These are phyloP conservation scores for Pestalotiopsis sp. DNA, from an alignment of 2,329 filamentous ascomycete genomes.

Conservation along the genomic window DNA sequence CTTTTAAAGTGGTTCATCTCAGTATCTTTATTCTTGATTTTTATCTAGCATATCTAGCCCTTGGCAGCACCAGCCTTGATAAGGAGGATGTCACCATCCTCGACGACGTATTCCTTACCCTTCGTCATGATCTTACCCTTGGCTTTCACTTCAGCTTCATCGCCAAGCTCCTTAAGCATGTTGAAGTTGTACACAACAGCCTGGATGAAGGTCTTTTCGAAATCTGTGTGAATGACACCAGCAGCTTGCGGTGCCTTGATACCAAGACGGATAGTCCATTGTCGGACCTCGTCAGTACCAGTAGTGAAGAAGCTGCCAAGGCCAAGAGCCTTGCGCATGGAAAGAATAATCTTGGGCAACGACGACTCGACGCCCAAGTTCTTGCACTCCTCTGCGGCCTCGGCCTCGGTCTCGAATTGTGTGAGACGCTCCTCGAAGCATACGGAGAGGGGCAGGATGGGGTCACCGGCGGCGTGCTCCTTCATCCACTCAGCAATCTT, in stretches of 20 bases:
- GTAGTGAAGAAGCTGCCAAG: constrained; percentile 97
- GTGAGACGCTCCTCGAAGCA: constrained; percentile 91
- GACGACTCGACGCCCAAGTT: constrained; percentile 83
- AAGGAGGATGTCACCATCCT: constrained; percentile 81
- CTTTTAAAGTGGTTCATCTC: background rate
- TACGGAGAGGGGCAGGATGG: constrained; percentile 91
- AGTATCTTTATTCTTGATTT: constrained; percentile 10
- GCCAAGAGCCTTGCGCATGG: constrained; percentile 91
- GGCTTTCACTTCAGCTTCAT: constrained; percentile 85
- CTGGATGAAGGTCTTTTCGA: constrained; percentile 99
- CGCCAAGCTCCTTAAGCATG: constrained; percentile 80
- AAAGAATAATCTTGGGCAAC: constrained; percentile 86
- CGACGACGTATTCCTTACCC: constrained; percentile 93
- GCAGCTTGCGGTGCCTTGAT: constrained; percentile 98
- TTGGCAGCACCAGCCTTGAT: constrained; percentile 91
- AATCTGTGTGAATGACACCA: constrained; percentile 97
- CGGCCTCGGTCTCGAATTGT: constrained; percentile 75
- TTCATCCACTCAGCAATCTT: constrained; percentile 97
- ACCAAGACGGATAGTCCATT: constrained; percentile 96
- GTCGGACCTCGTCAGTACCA: constrained; percentile 91
- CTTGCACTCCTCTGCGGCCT: constrained; percentile 85
- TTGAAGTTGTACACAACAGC: constrained; percentile 90
- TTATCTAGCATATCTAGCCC: constrained; percentile 45
- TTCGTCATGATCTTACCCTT: constrained; percentile 98
- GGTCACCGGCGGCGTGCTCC: constrained; percentile 82